Conservation (phyloP, 176 grass and related monocot species). For the Otatea glauca region DNA sequence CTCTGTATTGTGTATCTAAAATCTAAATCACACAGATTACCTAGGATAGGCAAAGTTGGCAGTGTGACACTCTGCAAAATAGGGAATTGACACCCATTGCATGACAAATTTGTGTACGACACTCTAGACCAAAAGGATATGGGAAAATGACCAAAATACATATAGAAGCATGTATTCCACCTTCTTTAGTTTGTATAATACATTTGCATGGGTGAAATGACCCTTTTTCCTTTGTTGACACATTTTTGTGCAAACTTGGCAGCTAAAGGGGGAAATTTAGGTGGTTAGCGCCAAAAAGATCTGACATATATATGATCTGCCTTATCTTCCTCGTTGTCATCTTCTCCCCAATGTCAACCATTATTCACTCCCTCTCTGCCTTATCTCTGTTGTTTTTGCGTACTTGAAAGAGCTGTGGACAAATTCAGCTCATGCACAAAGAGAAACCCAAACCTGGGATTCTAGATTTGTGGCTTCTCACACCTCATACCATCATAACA, state of each 20-base stretch:
- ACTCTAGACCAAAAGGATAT: not conserved
- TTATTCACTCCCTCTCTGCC: not conserved
- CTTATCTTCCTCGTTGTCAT: not conserved
- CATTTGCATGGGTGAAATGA: not conserved
- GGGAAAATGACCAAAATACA: conserved; percentile 18
- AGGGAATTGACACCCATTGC: not conserved
- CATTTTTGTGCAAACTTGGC: not conserved
- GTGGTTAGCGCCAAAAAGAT: not conserved
- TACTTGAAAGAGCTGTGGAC: not conserved
- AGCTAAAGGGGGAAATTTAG: not conserved
- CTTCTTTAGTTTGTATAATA: not conserved
- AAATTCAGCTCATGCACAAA: not conserved
- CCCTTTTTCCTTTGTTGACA: not conserved
- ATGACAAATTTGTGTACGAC: not conserved
- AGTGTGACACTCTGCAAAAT: not conserved
- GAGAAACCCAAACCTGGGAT: conserved; percentile 18
- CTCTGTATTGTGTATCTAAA: not conserved
- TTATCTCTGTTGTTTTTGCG: conserved; percentile 9
- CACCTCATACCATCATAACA: not conserved
- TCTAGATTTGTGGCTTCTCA: not conserved
- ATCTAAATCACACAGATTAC: not conserved
- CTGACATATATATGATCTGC: not conserved
- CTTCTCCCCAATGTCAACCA: not conserved
- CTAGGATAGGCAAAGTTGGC: not conserved
- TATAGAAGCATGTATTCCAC: conserved; percentile 3